Base-by-base conservation (phyloP, 306 rosid genomes). In the Herpetospermum pedunculosum region DNA sequence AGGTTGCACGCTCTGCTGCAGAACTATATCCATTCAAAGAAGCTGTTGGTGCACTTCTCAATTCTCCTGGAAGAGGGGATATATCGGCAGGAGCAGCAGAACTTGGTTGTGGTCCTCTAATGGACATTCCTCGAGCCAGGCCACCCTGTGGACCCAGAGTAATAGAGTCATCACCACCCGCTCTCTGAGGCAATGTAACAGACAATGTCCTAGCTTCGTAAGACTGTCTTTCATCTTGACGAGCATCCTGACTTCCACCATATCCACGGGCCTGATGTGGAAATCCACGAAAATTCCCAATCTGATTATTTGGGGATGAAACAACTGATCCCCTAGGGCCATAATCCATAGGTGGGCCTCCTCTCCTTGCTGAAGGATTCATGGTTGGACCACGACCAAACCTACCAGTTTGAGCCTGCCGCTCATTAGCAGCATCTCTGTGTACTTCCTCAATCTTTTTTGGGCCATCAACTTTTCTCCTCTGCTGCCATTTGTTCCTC, bases 391-490 rank as follows among this genome's bases (percentile, higher is more conserved):
- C 96, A 76, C 97, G 99, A 58, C 84, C 77, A 40, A 80, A 77
- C 91, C 99, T 89, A 67, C 96, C 87, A 70, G 84, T 25, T 78
- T 91, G 97, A 57, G 91, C 88, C 44, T 89, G 99, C 74, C 97
- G 85, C 76, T 95, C 99, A 72, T 95, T 96, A 2, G 92, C 92
- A 62, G 99, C 99, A 85, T 95, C 99, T 80, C 97, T 88, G 81
- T 95, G 99, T 57, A 95, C 88, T 81, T 95, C 97, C 63, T 95
- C 99, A 55, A 95, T 95, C 92, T 92, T 95, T 80, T 92, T 95
- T 0, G 97, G 97, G 71, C 99, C 99, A 71, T 95, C 97, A 60
- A 95, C 90, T 81, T 95, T 95, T 81, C 97, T 90, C 80, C 96
- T 87, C 74, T 81, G 92, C 76, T 92, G 96, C 99, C 99, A 95